Conservation (phyloP, 495 filamentous ascomycete species). For the Massariosphaeria phaeospora region DNA sequence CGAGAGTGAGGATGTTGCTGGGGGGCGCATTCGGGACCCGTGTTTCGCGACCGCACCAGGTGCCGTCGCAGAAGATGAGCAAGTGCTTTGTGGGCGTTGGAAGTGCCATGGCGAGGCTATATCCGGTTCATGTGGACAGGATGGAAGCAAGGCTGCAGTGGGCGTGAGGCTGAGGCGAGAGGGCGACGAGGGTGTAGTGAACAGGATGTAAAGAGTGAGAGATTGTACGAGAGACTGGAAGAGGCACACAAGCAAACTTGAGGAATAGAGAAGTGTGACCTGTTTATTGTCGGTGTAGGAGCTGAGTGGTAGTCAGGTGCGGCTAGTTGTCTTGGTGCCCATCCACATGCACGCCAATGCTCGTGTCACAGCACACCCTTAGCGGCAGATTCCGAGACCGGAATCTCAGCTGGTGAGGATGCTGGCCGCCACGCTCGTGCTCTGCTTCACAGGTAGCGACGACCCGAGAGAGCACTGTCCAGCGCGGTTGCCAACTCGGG, state of each 20-base stretch:
- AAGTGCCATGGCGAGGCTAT: not conserved
- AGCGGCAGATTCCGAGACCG: not conserved
- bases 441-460: no score
- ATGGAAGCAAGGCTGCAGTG: no score
- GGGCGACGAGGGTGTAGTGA: no score
- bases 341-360: not conserved
- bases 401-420: not conserved
- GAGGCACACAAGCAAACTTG: no score
- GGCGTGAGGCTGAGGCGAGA: no score
- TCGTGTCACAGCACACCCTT: not conserved
- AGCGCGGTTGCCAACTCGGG: no score
- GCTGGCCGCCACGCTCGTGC: no score
- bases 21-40: not conserved
- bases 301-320: constrained; percentile 9
- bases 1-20: constrained; percentile 14
- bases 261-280: not conserved
- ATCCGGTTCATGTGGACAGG: not conserved
- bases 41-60: constrained; percentile 20
- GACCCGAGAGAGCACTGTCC: no score
- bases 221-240: no score
- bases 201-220: no score
- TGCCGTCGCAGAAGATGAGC: constrained; percentile 21
- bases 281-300: no score
- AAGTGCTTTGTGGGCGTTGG: not conserved
- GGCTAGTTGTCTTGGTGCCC: constrained; percentile 1